Evolutionary conservation across 139 green algal genomes (phyloP).

Genomic region (Tetradesmus lagerheimii): DNA sequence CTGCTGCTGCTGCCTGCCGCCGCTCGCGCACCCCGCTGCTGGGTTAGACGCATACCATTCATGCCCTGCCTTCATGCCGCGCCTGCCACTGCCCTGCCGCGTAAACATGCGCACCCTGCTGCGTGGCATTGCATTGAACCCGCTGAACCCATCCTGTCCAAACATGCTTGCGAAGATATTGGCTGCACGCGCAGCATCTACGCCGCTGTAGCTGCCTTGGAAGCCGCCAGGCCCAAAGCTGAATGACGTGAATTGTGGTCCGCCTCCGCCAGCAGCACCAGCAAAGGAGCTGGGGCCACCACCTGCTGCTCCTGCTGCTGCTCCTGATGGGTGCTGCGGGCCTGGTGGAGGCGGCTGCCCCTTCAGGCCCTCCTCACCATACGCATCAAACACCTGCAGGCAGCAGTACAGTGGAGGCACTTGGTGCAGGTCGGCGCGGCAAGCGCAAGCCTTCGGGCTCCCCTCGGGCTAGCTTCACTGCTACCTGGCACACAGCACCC

Average conservation of each 20-base stretch:
- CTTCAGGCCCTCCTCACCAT: slow-evolving; percentile 35
- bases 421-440: too few relatives aligned
- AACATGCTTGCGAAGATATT: slow-evolving; percentile 40
- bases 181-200: slow-evolving; percentile 29
- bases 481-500: too few relatives aligned
- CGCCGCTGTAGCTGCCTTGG: slow-evolving; percentile 15
- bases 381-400: slow-evolving; percentile 14
- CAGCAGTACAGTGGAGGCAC: neutral
- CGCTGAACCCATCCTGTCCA: slow-evolving; percentile 15
- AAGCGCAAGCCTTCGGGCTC: neutral
- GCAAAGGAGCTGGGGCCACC: slow-evolving; percentile 64
- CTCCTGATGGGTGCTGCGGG: neutral
- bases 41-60: neutral
- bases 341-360: neutral
- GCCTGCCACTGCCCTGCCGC: neutral
- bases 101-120: slow-evolving; percentile 40
- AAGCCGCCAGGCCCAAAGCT: slow-evolving; percentile 12
- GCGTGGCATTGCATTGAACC: neutral
- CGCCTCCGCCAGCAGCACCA: slow-evolving; percentile 9
- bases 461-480: too few relatives aligned
- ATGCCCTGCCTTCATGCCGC: neutral
- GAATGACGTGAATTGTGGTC: slow-evolving; percentile 9
- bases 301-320: slow-evolving; percentile 23
- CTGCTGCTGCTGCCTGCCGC: neutral
- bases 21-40: neutral